Percentiles rank a stretch among this genome's conserved stretches.
phyloP scores from a whole-genome alignment of 331 rosid species.

The Quercus phellos region DNA sequence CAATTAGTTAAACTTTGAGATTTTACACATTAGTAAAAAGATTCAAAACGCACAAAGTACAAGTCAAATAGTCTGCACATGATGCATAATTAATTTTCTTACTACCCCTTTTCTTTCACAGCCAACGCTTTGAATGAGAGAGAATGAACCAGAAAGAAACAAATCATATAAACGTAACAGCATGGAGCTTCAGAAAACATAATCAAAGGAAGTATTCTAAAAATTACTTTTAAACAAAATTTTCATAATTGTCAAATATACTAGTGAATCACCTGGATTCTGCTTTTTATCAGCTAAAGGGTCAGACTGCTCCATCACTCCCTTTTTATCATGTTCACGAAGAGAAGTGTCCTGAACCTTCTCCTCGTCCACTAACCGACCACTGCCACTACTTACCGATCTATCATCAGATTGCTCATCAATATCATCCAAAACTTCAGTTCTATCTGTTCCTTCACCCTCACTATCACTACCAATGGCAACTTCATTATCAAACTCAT shows the following conservation, averaged over 20 bases:
- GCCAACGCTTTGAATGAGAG: not conserved
- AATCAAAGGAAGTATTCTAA: not conserved
- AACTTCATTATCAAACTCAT: constrained; percentile 33
- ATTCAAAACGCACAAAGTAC: not conserved
- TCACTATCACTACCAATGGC: constrained; percentile 19
- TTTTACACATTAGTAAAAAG: not conserved
- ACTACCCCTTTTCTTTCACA: not conserved
- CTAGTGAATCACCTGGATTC: constrained; percentile 40
- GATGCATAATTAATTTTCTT: not conserved
- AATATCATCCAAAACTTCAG: constrained; percentile 40
- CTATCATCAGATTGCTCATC: constrained; percentile 30
- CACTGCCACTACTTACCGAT: constrained; percentile 4
- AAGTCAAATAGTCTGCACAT: not conserved
- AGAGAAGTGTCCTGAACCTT: constrained; percentile 6
- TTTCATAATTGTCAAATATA: not conserved
- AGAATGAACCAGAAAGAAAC: not conserved
- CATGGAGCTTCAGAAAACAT: not conserved
- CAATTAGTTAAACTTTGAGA: not conserved
- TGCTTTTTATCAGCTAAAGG: constrained; percentile 5
- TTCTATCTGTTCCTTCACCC: constrained; percentile 37
- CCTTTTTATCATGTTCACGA: constrained; percentile 6
- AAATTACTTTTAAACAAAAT: not conserved
- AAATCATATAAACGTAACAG: not conserved
- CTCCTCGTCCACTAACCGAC: constrained; percentile 17
- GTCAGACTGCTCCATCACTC: constrained; percentile 9